Evolutionary conservation across 257 asterid species (phyloP).

Genomic region (Plectranthus barbatus): DNA sequence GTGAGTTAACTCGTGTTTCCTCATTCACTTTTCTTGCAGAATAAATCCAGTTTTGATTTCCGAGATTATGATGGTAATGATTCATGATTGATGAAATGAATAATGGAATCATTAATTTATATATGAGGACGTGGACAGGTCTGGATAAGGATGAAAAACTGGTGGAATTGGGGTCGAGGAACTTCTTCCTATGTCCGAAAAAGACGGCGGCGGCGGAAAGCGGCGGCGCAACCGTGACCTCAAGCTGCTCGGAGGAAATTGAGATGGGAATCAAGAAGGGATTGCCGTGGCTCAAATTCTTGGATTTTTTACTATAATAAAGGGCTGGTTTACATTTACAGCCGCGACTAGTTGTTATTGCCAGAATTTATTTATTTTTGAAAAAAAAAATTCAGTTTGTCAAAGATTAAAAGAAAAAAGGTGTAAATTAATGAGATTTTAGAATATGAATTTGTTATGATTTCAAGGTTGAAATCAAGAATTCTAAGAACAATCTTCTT

Average conservation of each 20-base stretch:
- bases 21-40: no score
- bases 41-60: background rate
- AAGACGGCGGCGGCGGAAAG: conserved; percentile 1
- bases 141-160: conserved; percentile 48
- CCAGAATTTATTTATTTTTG: no score
- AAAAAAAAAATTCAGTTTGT: background rate
- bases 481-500: no score
- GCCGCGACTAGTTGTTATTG: background rate
- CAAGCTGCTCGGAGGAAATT: conserved; percentile 53
- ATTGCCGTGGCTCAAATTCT: conserved; percentile 56
- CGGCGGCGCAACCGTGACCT: conserved; percentile 9
- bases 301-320: conserved; percentile 45
- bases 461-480: no score
- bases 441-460: background rate
- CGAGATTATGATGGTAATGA: background rate
- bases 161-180: conserved; percentile 65
- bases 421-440: background rate
- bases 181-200: conserved; percentile 63
- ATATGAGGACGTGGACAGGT: conserved; percentile 26
- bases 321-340: background rate
- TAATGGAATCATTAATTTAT: background rate
- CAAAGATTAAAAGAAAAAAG: background rate
- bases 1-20: conserved; percentile 32
- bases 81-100: background rate
- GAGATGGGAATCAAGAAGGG: conserved; percentile 26